Conservation (phyloP, 306 rosid species). For the Chamaecrista fasciculata region DNA sequence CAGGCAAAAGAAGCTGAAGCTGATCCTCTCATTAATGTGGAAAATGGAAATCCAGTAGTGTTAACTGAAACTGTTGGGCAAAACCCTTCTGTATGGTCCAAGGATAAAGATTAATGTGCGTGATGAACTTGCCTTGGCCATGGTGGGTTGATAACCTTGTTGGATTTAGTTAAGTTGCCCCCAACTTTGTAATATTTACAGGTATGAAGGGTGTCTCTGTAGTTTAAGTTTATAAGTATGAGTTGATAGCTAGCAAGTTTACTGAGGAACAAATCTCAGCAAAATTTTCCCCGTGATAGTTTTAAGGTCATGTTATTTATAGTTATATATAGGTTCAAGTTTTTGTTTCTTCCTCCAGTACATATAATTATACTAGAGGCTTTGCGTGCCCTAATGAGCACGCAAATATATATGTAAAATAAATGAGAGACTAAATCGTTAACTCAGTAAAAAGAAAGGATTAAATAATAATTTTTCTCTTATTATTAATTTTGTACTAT, state of each 20-base stretch:
- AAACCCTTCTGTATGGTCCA: constrained; percentile 54
- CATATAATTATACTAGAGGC: too few relatives aligned
- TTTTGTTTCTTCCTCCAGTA: constrained; percentile 16
- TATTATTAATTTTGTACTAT: too few relatives aligned
- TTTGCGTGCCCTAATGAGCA: too few relatives aligned
- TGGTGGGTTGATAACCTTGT: constrained; percentile 37
- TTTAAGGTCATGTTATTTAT: constrained; percentile 27
- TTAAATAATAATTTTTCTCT: too few relatives aligned
- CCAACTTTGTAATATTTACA: constrained; percentile 21
- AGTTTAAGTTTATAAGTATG: constrained; percentile 35
- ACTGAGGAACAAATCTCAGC: constrained; percentile 36
- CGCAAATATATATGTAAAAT: too few relatives aligned
- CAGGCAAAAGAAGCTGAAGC: constrained; percentile 72
- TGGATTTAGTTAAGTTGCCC: constrained; percentile 42
- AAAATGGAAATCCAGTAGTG: constrained; percentile 48
- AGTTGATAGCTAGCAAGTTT: constrained; percentile 30
- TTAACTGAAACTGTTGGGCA: constrained; percentile 42
- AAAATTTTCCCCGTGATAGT: constrained; percentile 20
- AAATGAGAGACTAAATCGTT: too few relatives aligned
- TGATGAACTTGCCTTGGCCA: constrained; percentile 29
- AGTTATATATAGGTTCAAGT: constrained; percentile 22
- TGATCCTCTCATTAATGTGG: constrained; percentile 58
- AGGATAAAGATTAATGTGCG: constrained; percentile 58
- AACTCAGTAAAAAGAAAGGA: too few relatives aligned
- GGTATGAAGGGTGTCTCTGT: constrained; percentile 24